These are phyloP conservation scores for Pseudozyma flocculosa DNA, from an alignment of 1,284 basidiomycete genomes.

Conservation along the genomic window DNA sequence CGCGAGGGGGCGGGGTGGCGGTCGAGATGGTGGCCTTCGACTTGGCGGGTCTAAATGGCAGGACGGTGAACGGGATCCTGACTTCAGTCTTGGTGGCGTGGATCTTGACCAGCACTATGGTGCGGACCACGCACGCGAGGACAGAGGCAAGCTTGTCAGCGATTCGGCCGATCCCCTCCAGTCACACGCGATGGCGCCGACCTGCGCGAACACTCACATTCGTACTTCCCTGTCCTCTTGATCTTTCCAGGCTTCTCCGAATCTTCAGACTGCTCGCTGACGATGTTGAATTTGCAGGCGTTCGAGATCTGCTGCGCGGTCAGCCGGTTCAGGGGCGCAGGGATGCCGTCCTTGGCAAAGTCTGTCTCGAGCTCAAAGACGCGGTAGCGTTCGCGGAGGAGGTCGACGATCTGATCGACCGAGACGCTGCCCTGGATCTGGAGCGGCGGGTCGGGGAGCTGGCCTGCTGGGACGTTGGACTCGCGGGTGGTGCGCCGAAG, in stretches of 20 bases:
- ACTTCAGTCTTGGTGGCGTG: no score
- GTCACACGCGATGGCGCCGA: no score
- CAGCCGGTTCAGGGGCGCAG: conserved; percentile 18
- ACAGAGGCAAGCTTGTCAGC: no score
- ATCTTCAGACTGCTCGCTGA: conserved; percentile 2
- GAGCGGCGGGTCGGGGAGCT: conserved; percentile 19
- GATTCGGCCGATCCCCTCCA: no score
- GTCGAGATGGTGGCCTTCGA: not conserved
- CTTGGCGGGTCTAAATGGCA: no score
- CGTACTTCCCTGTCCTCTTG: conserved; percentile 26
- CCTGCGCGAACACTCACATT: not conserved
- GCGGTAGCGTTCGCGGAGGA: conserved; percentile 13
- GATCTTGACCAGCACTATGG: no score
- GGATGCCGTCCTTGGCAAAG: conserved; percentile 13
- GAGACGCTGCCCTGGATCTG: conserved; percentile 31
- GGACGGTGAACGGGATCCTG: no score
- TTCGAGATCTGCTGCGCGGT: conserved; percentile 26
- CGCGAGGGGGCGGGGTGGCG: conserved; percentile 2
- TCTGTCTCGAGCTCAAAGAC: conserved; percentile 29
- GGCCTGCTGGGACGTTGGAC: not conserved
- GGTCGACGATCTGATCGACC: conserved; percentile 14
- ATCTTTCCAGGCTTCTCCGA: conserved; percentile 27
- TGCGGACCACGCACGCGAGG: no score
- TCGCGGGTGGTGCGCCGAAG: conserved; percentile 15
- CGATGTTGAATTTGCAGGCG: conserved; percentile 21